A percentile compares a stretch with the other conserved stretches of the same genome.
Conservation (phyloP, 1,139 yeast species). For the Kodamaea sp. region DNA sequence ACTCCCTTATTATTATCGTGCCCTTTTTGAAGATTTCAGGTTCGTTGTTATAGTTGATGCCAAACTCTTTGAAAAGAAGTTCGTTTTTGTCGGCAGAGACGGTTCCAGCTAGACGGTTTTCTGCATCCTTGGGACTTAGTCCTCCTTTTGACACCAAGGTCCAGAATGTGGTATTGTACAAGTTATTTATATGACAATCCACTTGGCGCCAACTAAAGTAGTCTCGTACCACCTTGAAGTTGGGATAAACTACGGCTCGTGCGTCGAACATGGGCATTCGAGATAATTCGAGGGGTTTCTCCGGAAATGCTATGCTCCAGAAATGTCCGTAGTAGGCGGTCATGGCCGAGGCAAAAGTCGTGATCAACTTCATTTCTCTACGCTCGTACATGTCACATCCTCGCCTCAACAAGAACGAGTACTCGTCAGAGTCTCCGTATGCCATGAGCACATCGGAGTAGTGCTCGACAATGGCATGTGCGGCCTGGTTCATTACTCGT, state of each 20-base stretch:
- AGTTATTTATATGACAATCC: slow-evolving; percentile 92
- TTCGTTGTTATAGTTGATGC: slow-evolving; percentile 87
- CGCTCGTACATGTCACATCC: slow-evolving; percentile 73
- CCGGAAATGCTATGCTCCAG: slow-evolving; percentile 67
- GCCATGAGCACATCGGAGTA: slow-evolving; percentile 78
- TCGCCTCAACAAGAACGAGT: slow-evolving; percentile 70
- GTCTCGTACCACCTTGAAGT: slow-evolving; percentile 59
- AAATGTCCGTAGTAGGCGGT: slow-evolving; percentile 70
- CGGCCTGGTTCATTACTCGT: slow-evolving; percentile 79
- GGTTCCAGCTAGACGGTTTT: slow-evolving; percentile 70
- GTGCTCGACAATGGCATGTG: slow-evolving; percentile 58
- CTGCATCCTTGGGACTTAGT: slow-evolving; percentile 75
- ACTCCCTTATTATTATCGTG: slow-evolving; percentile 65
- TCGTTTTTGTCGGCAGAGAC: slow-evolving; percentile 85
- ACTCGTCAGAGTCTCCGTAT: slow-evolving; percentile 96
- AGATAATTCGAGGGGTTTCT: slow-evolving; percentile 32
- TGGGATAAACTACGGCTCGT: slow-evolving; percentile 86
- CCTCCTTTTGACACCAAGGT: slow-evolving; percentile 72
- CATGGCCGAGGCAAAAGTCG: slow-evolving; percentile 80
- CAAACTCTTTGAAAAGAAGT: slow-evolving; percentile 72
- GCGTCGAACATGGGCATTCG: slow-evolving; percentile 88
- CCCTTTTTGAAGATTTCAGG: slow-evolving; percentile 89
- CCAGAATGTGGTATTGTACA: slow-evolving; percentile 96
- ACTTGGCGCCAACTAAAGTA: slow-evolving; percentile 95
- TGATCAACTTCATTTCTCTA: slow-evolving; percentile 73